phyloP scores from a whole-genome alignment of 2,329 filamentous ascomycete genomes.

The Mycosphaerella sp. region DNA sequence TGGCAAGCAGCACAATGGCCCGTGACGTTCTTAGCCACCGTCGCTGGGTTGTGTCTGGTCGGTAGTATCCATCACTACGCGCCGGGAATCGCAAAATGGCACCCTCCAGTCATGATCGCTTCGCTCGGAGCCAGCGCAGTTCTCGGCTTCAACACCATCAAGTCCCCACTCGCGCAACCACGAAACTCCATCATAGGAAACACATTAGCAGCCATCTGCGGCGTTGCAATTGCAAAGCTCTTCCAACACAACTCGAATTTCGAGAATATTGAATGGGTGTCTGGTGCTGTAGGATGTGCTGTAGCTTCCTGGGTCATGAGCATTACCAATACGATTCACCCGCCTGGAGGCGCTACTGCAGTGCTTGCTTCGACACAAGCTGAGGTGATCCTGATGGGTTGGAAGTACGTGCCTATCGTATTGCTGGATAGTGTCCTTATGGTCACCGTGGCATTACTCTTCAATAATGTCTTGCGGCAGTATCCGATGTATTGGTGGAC shows the following conservation, averaged over 20 bases:
- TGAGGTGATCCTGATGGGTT: constrained; percentile 40
- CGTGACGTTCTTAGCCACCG: constrained; percentile 41
- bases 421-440: constrained; percentile 40
- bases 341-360: constrained; percentile 47
- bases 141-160: constrained; percentile 44
- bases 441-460: constrained; percentile 38
- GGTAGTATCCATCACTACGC: constrained; percentile 40
- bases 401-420: constrained; percentile 42
- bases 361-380: constrained; percentile 41
- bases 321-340: constrained; percentile 45
- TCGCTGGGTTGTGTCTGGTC: constrained; percentile 41
- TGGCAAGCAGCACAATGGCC: constrained; percentile 39
- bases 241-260: constrained; percentile 39
- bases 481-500: constrained; percentile 49
- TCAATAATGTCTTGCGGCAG: constrained; percentile 44
- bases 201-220: constrained; percentile 41
- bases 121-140: constrained; percentile 43
- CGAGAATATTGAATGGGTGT: constrained; percentile 40
- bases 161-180: constrained; percentile 44
- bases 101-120: constrained; percentile 43
- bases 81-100: constrained; percentile 33
- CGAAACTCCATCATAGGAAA: constrained; percentile 44
- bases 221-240: constrained; percentile 42
- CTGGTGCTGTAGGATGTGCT: constrained; percentile 41
- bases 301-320: constrained; percentile 43